Conservation (phyloP, 2,329 filamentous ascomycete species). For the Mariannaea elegans region DNA sequence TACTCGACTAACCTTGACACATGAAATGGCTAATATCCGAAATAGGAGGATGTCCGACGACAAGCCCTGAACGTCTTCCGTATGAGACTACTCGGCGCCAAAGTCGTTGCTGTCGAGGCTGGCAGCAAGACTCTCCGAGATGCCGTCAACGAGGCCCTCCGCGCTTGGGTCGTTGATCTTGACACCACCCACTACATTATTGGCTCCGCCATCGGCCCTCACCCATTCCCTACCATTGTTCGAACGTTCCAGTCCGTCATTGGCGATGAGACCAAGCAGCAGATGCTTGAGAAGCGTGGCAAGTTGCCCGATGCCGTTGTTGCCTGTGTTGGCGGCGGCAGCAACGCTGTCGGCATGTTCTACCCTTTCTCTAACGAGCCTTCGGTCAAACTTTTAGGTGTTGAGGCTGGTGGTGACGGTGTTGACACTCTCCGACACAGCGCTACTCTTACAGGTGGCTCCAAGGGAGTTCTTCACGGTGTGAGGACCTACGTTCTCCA, state of each 20-base stretch:
- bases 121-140: conserved; percentile 85
- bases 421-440: conserved; percentile 86
- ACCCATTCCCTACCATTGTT: conserved; percentile 97
- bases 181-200: conserved; percentile 98
- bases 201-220: conserved; percentile 94
- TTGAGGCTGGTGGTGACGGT: conserved; percentile 95
- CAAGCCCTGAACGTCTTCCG: conserved; percentile 98
- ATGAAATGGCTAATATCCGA: conserved; percentile 33
- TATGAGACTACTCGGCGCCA: conserved; percentile 94
- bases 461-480: conserved; percentile 93
- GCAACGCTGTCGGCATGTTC: conserved; percentile 98
- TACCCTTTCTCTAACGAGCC: conserved; percentile 91
- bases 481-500: conserved; percentile 96
- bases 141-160: conserved; percentile 94
- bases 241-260: conserved; percentile 98
- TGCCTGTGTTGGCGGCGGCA: conserved; percentile 94
- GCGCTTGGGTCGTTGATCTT: conserved; percentile 92
- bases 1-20: neutral
- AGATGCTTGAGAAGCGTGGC: conserved; percentile 84
- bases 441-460: conserved; percentile 85
- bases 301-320: conserved; percentile 96
- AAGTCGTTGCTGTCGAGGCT: conserved; percentile 91
- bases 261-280: conserved; percentile 90
- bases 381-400: conserved; percentile 87
- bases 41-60: conserved; percentile 85